Evolutionary conservation across 2,329 filamentous ascomycete genomes (phyloP).

Genomic region (Sphaerulina musiva): DNA sequence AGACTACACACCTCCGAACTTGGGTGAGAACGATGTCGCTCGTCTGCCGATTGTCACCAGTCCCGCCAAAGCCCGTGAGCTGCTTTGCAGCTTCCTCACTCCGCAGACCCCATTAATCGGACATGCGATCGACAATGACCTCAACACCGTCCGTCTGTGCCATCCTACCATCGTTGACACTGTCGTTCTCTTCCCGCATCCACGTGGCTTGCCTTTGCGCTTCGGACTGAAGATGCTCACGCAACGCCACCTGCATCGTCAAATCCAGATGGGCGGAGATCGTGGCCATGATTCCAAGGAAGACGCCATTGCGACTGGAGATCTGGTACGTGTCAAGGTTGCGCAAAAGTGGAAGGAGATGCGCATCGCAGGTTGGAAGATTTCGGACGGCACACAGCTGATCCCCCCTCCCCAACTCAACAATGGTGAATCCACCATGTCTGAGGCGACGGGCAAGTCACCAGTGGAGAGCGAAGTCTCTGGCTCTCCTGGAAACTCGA

Average conservation of each 20-base stretch:
- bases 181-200: slow-evolving; percentile 74
- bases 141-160: slow-evolving; percentile 76
- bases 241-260: slow-evolving; percentile 60
- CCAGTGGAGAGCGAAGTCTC: slow-evolving; percentile 3
- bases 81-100: slow-evolving; percentile 69
- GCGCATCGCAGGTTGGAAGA: slow-evolving; percentile 60
- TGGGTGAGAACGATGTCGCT: slow-evolving; percentile 15
- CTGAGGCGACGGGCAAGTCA: slow-evolving; percentile 1
- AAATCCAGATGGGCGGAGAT: slow-evolving; percentile 67
- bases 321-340: slow-evolving; percentile 69
- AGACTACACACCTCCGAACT: slow-evolving; percentile 12
- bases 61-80: slow-evolving; percentile 64
- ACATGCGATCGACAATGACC: slow-evolving; percentile 90
- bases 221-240: slow-evolving; percentile 71
- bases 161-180: slow-evolving; percentile 84
- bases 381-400: slow-evolving; percentile 46
- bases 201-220: slow-evolving; percentile 66
- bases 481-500: neutral
- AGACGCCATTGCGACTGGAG: slow-evolving; percentile 82
- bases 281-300: slow-evolving; percentile 84
- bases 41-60: slow-evolving; percentile 66
- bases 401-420: slow-evolving; percentile 12
- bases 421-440: neutral
- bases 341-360: slow-evolving; percentile 63
- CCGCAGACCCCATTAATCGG: slow-evolving; percentile 79